Evolutionary conservation across 345 rosid species (phyloP), one percentile per base, ranked within the genome.

Genomic region (Camelina neglecta): DNA sequence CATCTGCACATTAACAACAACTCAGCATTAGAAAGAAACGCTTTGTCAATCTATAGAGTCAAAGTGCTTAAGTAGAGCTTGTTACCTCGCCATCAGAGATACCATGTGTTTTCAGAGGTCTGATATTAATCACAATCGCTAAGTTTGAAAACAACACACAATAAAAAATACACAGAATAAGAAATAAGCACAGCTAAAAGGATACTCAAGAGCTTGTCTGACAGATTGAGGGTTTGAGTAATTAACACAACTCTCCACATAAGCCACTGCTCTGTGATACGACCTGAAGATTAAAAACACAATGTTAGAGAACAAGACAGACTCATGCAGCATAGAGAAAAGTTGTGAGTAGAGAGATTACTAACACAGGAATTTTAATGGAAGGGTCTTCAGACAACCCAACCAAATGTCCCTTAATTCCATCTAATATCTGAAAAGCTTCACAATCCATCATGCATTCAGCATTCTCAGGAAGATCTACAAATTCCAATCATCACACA

Each of bases 371-470:
- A 72, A 92, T 86, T 74, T 89, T 94, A 42, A 94, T 81, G 9
- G 85, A 78, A 38, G 99, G 86, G 79, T 95, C 99, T 76, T 69
- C 86, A 33, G 97, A 95, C 51, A 95, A 72, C 54, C 78, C 73
- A 81, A 80, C 86, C 85, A 95, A 85, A 73, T 89, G 93, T 51
- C 84, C 97, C 83, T 92, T 96, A 78, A 92, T 81, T 50, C 86
- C 91, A 77, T 86, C 82, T 50, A 95, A 84, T 67, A 88, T 74
- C 66, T 77, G 65, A 67, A 90, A 83, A 73, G 93, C 97, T 81
- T 95, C 99, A 81, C 93, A 85, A 65, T 95, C 92, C 97, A 89
- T 89, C 77, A 95, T 7, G 81, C 93, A 92, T 80, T 81, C 81
- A 51, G 85, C 88, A 78, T 82, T 81, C 74, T 81, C 83, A n/a